Conservation (phyloP, 768 basidiomycete genomes). For the Hydnomerulius pinastri region DNA sequence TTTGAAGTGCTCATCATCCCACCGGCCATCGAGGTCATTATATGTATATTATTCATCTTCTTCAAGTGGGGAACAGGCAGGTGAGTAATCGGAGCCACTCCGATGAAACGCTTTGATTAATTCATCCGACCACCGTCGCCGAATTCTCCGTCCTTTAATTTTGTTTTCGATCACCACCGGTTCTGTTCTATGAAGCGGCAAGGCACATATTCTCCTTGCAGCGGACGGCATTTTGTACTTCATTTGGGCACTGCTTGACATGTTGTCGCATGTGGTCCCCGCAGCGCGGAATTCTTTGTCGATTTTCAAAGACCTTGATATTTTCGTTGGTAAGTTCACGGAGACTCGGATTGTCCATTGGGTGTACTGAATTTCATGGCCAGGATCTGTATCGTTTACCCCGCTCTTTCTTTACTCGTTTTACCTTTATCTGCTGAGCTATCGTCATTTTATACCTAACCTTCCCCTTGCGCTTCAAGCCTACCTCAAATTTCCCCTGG, state of each 20-base stretch:
- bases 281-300: constrained; percentile 46
- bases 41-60: constrained; percentile 53
- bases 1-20: constrained; percentile 59
- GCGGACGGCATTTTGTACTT: constrained; percentile 66
- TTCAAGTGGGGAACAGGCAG: constrained; percentile 48
- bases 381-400: constrained; percentile 58
- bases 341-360: not conserved
- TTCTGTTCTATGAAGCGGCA: constrained; percentile 24
- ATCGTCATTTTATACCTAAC: constrained; percentile 48
- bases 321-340: constrained; percentile 54
- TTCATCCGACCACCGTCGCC: not conserved
- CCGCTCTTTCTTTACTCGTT: constrained; percentile 65
- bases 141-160: not conserved
- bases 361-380: not conserved
- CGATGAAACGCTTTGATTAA: not conserved
- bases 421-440: constrained; percentile 62
- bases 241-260: constrained; percentile 57
- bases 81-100: constrained; percentile 37
- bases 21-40: constrained; percentile 60
- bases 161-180: not conserved
- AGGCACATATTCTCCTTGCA: constrained; percentile 59
- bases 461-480: constrained; percentile 53
- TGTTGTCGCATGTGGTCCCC: constrained; percentile 58
- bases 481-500: constrained; percentile 45
- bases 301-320: constrained; percentile 57